A percentile compares a stretch with the other conserved stretches of the same genome.
phyloP scores from a whole-genome alignment of 2,329 filamentous ascomycete species.

The Paradendryphiella salina region DNA sequence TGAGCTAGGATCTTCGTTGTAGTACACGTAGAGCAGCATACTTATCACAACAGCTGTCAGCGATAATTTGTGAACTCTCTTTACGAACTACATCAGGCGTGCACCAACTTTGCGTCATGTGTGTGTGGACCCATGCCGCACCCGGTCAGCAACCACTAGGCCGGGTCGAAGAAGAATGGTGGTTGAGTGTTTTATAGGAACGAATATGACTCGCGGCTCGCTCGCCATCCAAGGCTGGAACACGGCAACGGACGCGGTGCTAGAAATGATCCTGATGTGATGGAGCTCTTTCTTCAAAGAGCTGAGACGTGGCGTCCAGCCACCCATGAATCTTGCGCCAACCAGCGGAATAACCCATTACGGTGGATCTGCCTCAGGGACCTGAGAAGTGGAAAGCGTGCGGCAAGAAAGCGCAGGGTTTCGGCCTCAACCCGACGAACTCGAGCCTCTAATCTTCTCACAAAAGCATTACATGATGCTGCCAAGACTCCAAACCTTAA shows the following conservation, averaged over 20 bases:
- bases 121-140: slow-evolving; percentile 3
- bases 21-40: not conserved
- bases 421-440: not conserved
- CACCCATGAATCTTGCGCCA: not conserved
- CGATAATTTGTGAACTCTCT: slow-evolving; percentile 3
- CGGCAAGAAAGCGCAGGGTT: not conserved
- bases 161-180: slow-evolving; percentile 1
- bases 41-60: slow-evolving; percentile 9
- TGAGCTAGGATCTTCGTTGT: not conserved
- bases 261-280: not conserved
- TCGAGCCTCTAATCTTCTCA: not conserved
- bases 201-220: slow-evolving; percentile 8
- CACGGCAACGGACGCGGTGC: slow-evolving; percentile 7
- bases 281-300: not conserved
- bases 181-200: slow-evolving; percentile 1
- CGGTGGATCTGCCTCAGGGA: not conserved
- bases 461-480: slow-evolving; percentile 1
- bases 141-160: not conserved
- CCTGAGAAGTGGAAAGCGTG: not conserved
- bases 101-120: slow-evolving; percentile 8
- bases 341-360: not conserved
- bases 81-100: not conserved
- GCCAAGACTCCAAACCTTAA: not conserved
- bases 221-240: slow-evolving; percentile 8
- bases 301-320: slow-evolving; percentile 1